Evolutionary conservation across 495 filamentous ascomycete species (phyloP), one percentile per base, ranked within the genome.

Genomic region (Penicillium canariense): DNA sequence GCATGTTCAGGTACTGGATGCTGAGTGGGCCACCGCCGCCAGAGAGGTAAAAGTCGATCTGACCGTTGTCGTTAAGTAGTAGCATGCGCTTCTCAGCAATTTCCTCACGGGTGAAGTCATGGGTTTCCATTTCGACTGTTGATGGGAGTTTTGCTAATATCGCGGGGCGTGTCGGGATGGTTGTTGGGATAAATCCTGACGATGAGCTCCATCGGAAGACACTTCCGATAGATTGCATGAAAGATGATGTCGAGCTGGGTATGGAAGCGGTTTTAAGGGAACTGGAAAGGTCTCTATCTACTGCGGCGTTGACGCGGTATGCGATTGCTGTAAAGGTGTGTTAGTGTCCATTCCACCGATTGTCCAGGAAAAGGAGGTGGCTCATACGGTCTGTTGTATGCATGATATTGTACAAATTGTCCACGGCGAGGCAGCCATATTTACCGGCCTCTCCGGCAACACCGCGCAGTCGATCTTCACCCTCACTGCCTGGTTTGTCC

Each of bases 381-480:
- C 14, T 8, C 70, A 44, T 68, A 79, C 77, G 81, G 55, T 85
- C 83, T 17, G 81, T 81, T 32, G 78, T 80, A 55, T 84, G 79
- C 64, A 97, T 80, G 56, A 98, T 84, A 67, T 98, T 98, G 79
- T 97, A 98, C 40, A 98, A 79, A 66, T 98, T 98, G 62, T 96
- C 90, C 8, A 96, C 89, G 5, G 92, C 89, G 32, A 97, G 72
- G 69, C 93, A 98, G 25, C 94, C 94, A 66, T 91, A 96, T 11
- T 73, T 82, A 44, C 88, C 92, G 12, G 77, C 75, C 40, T 92
- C 84, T 6, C 89, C 91, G 32, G 86, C 84, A 36, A 97, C 79
- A 23, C 84, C 81, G 35, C 74, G 78, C 34, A 83, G 78, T 7
- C 74, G 67, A 50, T 85, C 81, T 52, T 91, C 85, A 31, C 74